phyloP scores from a whole-genome alignment of 768 basidiomycete species.

The Suillus bovinus region DNA sequence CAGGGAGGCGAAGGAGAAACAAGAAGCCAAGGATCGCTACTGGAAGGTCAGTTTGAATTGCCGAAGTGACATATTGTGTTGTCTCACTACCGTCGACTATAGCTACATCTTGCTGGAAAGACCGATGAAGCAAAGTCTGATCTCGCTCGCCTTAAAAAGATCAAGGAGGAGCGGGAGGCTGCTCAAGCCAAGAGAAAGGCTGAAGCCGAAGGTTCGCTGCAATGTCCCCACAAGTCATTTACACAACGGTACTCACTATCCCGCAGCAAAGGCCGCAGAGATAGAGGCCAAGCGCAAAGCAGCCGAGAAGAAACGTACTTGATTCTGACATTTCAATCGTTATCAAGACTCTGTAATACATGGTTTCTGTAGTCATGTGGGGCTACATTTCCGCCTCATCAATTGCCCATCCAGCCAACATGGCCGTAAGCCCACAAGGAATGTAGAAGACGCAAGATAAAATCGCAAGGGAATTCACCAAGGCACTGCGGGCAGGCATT shows the following conservation, averaged over 20 bases:
- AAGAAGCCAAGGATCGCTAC: conserved; percentile 84
- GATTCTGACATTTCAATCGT: conserved; percentile 24
- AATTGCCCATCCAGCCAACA: background rate
- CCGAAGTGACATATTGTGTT: background rate
- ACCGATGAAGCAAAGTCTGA: conserved; percentile 90
- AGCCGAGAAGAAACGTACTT: conserved; percentile 25
- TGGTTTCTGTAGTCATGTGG: too few relatives aligned
- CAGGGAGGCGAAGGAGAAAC: conserved; percentile 91
- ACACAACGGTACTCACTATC: conserved; percentile 5
- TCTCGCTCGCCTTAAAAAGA: conserved; percentile 81
- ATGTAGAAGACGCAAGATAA: conserved; percentile 1
- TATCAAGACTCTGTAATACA: conserved; percentile 1
- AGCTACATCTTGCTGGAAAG: conserved; percentile 81
- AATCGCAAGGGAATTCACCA: background rate
- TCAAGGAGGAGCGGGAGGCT: conserved; percentile 84
- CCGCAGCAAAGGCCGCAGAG: conserved; percentile 63
- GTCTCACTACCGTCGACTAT: background rate
- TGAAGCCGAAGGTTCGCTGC: conserved; percentile 72
- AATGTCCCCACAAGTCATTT: background rate
- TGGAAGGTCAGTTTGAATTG: conserved; percentile 61
- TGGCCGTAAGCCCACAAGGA: background rate
- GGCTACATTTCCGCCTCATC: background rate
- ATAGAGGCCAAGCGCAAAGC: conserved; percentile 60
- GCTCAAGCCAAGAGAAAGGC: conserved; percentile 88
- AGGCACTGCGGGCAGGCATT: background rate